phyloP scores from a whole-genome alignment of 805 yeast species.

The Debaryomyces hansenii region DNA sequence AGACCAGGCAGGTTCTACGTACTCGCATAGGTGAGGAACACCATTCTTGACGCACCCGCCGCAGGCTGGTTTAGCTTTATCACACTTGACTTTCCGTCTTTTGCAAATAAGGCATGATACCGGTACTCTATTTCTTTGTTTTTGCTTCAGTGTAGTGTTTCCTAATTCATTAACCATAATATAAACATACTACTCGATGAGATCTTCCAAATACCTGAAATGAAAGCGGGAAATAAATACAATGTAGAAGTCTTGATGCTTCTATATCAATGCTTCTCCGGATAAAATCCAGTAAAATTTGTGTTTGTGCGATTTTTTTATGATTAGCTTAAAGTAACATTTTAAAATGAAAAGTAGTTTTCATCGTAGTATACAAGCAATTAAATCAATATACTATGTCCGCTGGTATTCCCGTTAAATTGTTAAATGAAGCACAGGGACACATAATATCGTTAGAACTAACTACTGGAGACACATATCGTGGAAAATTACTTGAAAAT shows the following conservation, averaged over 20 bases:
- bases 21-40: conserved; percentile 40
- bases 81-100: conserved; percentile 44
- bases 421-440: conserved; percentile 86
- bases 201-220: conserved; percentile 74
- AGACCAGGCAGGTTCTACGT: conserved; percentile 42
- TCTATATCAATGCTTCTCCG: no score
- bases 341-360: no score
- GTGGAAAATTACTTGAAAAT: conserved; percentile 82
- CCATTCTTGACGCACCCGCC: conserved; percentile 42
- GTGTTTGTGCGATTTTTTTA: no score
- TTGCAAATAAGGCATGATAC: conserved; percentile 41
- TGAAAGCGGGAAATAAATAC: conserved; percentile 81
- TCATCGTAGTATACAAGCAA: not conserved
- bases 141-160: conserved; percentile 8
- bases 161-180: conserved; percentile 73
- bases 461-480: conserved; percentile 79
- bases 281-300: no score
- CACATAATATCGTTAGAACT: conserved; percentile 83
- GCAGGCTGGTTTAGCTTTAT: conserved; percentile 40
- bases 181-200: conserved; percentile 85
- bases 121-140: conserved; percentile 37
- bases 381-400: conserved; percentile 41
- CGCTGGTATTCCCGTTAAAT: conserved; percentile 79
- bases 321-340: no score
- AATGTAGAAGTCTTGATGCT: conserved; percentile 65